phyloP scores from a whole-genome alignment of 176 grass and related monocot species.

The Ampelocalamus luodianensis region DNA sequence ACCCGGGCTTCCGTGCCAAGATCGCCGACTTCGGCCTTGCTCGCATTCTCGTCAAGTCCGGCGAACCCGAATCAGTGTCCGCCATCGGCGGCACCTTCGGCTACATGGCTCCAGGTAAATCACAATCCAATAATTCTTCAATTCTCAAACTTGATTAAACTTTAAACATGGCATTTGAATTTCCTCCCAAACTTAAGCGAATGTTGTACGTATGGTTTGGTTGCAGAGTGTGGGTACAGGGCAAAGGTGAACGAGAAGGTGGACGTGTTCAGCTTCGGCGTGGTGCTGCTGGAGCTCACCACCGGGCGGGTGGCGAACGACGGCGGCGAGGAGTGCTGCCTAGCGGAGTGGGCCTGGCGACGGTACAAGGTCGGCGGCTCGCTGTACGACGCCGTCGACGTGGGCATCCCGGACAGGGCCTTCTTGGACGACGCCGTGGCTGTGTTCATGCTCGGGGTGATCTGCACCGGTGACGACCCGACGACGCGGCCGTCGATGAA shows the following conservation, averaged over 20 bases:
- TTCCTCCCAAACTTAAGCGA: not conserved
- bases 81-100: slow-evolving; percentile 60
- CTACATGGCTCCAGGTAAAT: slow-evolving; percentile 76
- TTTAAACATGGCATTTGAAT: not conserved
- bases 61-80: slow-evolving; percentile 50
- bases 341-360: slow-evolving; percentile 63
- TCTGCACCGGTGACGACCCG: slow-evolving; percentile 56
- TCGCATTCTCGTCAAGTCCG: slow-evolving; percentile 50
- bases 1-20: slow-evolving; percentile 55
- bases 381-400: slow-evolving; percentile 43
- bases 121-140: not conserved
- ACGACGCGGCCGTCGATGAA: slow-evolving; percentile 62
- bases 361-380: slow-evolving; percentile 20
- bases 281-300: slow-evolving; percentile 69
- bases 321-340: slow-evolving; percentile 19
- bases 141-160: not conserved
- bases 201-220: not conserved
- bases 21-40: slow-evolving; percentile 77
- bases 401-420: slow-evolving; percentile 23
- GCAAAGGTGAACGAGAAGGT: slow-evolving; percentile 66
- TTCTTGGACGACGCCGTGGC: slow-evolving; percentile 47
- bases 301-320: slow-evolving; percentile 54
- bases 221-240: slow-evolving; percentile 49
- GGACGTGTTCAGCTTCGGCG: slow-evolving; percentile 83
- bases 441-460: slow-evolving; percentile 56